A percentile compares a stretch with the other conserved stretches of the same genome.
Conservation (phyloP, 2,329 filamentous ascomycete genomes). For the Botrytis pseudocinerea region DNA sequence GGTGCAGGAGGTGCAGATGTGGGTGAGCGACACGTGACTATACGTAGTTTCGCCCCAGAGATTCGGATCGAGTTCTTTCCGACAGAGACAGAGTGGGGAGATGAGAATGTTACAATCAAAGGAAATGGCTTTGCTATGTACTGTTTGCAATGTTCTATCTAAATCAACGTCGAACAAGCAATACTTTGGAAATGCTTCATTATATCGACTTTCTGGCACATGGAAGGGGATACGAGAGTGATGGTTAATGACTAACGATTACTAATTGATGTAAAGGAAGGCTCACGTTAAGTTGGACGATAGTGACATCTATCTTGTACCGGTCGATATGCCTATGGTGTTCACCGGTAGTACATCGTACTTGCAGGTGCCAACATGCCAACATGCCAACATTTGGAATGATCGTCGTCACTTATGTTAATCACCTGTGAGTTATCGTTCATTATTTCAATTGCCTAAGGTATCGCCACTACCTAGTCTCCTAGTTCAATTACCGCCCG, state of each 20-base stretch:
- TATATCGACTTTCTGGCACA: not conserved
- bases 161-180: not conserved
- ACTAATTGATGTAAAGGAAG: not conserved
- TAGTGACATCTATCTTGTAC: not conserved
- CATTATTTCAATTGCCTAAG: not conserved
- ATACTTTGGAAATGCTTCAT: not conserved
- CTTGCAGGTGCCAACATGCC: not conserved
- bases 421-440: not conserved
- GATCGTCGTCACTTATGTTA: not conserved
- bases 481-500: not conserved
- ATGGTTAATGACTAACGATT: not conserved
- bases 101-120: not conserved
- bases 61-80: slow-evolving; percentile 9
- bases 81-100: not conserved
- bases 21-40: not conserved
- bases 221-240: not conserved
- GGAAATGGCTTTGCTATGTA: not conserved
- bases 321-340: not conserved
- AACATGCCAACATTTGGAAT: not conserved
- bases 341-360: not conserved
- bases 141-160: not conserved
- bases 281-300: not conserved
- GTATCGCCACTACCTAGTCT: not conserved
- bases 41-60: not conserved
- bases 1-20: not conserved